Evolutionary conservation across 2,329 filamentous ascomycete genomes (phyloP), one percentile per base, ranked within the genome.

Genomic region (Neofusicoccum kwambonambiense): DNA sequence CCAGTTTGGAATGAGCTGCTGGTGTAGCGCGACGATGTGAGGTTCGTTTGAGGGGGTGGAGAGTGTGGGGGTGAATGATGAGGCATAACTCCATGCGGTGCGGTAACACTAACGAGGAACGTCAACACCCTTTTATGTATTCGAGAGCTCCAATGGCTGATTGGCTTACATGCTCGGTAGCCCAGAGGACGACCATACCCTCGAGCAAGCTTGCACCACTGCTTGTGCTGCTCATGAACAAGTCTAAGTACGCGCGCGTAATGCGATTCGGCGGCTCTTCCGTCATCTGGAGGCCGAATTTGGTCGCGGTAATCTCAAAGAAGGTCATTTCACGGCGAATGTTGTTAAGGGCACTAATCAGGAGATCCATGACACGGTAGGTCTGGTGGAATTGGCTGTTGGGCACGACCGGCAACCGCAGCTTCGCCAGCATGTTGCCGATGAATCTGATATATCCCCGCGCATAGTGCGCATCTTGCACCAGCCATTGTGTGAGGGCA

Each of bases 141-240:
- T 31, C 27, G 31, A 27, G 11, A 44, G 15, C 11, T 37, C 12
- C 3, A 2, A 17, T 22, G 12, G 13, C 11, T 19, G 35, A 13
- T 27, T 15, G 22, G 73, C 78, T 51, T 76, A 81, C 80, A 68
- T 83, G 86, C 77, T 94, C 90, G 1, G 89, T 92, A n/a, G 87
- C 87, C 87, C 89, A 93, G 27, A 93, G 84, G n/a, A 91, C 83
- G 2, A 91, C 84, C 67, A 91, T 81, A 5, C 88, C 89, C 73
- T 92, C 89, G 2, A 93, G 77, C 71, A 91, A 73, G 1, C 77
- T 82, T 2, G 80, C 79, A 7, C 79, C 80, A 0, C 82, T 77
- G 58, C 81, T 81, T 12, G 84, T 80, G 3, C 82, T 82, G n/a
- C 81, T 83, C 64, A 87, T 84, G 4, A 91, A 84, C 19, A 87